These are phyloP conservation scores for Scheffersomyces stambukii DNA, from an alignment of 1,139 yeast genomes.

Conservation along the genomic window DNA sequence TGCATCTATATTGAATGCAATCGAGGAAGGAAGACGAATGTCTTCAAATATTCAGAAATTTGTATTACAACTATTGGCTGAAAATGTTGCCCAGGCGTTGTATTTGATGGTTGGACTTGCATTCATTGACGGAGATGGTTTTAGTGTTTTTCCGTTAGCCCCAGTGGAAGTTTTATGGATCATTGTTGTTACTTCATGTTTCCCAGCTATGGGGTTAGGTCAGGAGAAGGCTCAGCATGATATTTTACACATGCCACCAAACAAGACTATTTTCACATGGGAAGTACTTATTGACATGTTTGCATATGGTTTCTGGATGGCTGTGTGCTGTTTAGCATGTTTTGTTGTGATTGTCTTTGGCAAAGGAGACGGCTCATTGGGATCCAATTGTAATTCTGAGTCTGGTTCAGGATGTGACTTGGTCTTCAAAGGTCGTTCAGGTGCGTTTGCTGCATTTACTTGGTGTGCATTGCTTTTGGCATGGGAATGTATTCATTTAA, in stretches of 20 bases:
- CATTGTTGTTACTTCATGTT: conserved; percentile 72
- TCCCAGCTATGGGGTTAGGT: conserved; percentile 88
- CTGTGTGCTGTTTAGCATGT: conserved; percentile 63
- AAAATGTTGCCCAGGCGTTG: conserved; percentile 74
- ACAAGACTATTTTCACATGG: conserved; percentile 60
- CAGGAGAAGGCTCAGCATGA: conserved; percentile 66
- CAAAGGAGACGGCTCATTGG: conserved; percentile 65
- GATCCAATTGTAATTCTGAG: conserved; percentile 53
- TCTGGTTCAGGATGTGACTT: conserved; percentile 39
- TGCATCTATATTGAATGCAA: conserved; percentile 85
- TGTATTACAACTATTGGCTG: conserved; percentile 74
- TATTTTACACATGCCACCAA: conserved; percentile 64
- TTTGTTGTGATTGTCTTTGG: conserved; percentile 67
- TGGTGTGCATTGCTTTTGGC: conserved; percentile 87
- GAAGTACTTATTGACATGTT: conserved; percentile 72
- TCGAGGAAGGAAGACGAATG: conserved; percentile 84
- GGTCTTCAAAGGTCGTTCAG: conserved; percentile 78
- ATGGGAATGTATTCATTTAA: conserved; percentile 84
- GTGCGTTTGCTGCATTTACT: conserved; percentile 81
- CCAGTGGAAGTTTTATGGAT: conserved; percentile 83
- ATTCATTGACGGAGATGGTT: conserved; percentile 54
- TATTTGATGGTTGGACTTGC: conserved; percentile 70
- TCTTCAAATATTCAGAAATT: conserved; percentile 76
- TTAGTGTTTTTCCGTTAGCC: conserved; percentile 71
- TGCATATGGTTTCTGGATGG: conserved; percentile 72